Evolutionary conservation across 768 basidiomycete genomes (phyloP), one percentile per base, ranked within the genome.

Genomic region (Crucibulum laeve): DNA sequence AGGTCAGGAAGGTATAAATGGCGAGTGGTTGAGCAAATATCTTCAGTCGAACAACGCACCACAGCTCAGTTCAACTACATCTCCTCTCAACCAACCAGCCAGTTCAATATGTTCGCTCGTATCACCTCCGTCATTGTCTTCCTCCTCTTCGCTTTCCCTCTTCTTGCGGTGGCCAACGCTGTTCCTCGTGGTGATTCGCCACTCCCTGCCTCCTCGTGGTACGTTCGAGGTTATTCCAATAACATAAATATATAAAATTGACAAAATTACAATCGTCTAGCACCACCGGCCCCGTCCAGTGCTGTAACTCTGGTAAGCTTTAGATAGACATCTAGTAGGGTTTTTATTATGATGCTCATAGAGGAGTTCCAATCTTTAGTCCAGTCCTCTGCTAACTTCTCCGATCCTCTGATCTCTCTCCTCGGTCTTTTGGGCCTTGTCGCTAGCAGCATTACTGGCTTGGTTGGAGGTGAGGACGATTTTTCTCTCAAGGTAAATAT

Each of bases 101-200:
- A n/a, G n/a, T 33, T 45, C 46, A 57, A 50, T 3, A 63, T 63
- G 61, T 59, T 60, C 54, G 44, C 54, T 50, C 61, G 59, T 36
- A 30, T 49, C 18, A 34, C 48, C 25, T 40, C 48, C 11, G 47
- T 55, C 39, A 48, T 53, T 49, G 49, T 53, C 25, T 38, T 55
- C 50, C 50, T 59, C 42, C 44, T 57, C 38, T 43, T 60, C 42
- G 53, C 55, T 44, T 51, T 62, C 36, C 57, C 58, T 24, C 25
- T 57, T 43, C 48, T 63, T 50, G 58, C 55, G 23, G 53, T 53
- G 23, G 57, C 59, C 53, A 57, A 26, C 40, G 53, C 54, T 28
- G 24, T 57, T 10, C 54, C 56, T 32, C 58, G 56, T 32, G 46
- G 42, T 39, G 44, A 43, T 5, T 17, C 19, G 14, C 42, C 48